Evolutionary conservation across 441 rosid species (phyloP).

Genomic region (Populus hybrid): DNA sequence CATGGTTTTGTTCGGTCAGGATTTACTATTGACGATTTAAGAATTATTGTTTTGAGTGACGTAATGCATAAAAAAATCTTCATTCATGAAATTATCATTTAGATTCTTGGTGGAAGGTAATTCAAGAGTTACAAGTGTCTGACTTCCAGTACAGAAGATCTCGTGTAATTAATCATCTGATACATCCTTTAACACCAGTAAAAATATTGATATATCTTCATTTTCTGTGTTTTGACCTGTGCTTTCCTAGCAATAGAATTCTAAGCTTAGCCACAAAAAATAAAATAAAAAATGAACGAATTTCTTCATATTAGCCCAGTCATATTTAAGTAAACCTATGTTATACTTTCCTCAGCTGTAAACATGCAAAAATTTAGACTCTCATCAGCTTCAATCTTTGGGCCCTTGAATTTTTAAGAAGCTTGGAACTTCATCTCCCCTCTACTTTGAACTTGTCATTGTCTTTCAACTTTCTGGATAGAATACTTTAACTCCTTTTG

Average conservation of each 20-base stretch:
- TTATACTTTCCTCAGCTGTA: slow-evolving; percentile 16
- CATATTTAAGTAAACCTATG: slow-evolving; percentile 16
- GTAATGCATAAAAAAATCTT: neutral
- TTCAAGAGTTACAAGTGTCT: neutral
- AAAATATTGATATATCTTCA: neutral
- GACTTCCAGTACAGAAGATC: neutral
- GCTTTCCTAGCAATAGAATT: neutral
- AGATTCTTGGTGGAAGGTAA: neutral
- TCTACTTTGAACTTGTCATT: slow-evolving; percentile 20
- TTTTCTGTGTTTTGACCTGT: neutral
- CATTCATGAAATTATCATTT: neutral
- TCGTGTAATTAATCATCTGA: neutral
- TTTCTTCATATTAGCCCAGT: neutral
- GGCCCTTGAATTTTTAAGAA: slow-evolving; percentile 9
- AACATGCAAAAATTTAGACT: slow-evolving; percentile 11
- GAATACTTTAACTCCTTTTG: slow-evolving; percentile 88
- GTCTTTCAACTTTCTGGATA: slow-evolving; percentile 76
- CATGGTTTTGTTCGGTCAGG: neutral
- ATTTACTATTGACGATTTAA: neutral
- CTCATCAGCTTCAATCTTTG: slow-evolving; percentile 12
- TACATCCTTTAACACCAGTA: neutral
- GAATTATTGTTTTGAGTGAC: neutral
- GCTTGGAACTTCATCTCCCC: slow-evolving; percentile 10
- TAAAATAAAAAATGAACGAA: neutral
- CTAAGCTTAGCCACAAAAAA: neutral